These are phyloP conservation scores for Bothriochloa decipiens DNA, from an alignment of 176 grass and related monocot genomes.

Conservation along the genomic window DNA sequence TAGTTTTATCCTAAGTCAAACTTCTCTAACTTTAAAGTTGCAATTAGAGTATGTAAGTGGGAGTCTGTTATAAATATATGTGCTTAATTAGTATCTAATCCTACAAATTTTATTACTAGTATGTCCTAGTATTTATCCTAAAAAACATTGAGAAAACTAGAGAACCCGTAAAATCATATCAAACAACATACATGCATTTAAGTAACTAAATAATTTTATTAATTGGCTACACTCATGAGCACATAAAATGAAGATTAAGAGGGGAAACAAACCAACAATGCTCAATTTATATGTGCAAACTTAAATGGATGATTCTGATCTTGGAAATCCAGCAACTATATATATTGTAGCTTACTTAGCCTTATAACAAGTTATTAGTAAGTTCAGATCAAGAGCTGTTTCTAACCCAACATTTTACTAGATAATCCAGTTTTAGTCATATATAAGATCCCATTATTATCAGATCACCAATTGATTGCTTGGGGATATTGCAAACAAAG, in stretches of 20 bases:
- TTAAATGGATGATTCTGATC: not conserved
- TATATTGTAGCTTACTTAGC: not conserved
- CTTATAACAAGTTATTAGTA: not conserved
- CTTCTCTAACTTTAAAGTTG: not conserved
- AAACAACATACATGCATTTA: not conserved
- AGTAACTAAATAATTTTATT: not conserved
- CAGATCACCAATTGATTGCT: not conserved
- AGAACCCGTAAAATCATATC: not conserved
- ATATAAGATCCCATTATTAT: constrained; percentile 7
- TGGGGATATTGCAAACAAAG: not conserved
- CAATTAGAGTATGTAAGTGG: not conserved
- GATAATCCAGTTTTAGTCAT: not conserved
- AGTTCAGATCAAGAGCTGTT: not conserved
- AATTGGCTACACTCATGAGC: not conserved
- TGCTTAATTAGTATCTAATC: not conserved
- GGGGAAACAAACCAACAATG: not conserved
- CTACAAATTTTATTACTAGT: not conserved
- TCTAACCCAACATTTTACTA: not conserved
- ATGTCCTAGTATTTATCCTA: not conserved
- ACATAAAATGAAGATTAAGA: constrained; percentile 34
- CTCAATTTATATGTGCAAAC: not conserved
- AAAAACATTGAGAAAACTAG: not conserved
- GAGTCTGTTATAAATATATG: not conserved
- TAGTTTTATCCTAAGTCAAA: not conserved
- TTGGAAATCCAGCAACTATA: not conserved